Evolutionary conservation across 2,329 filamentous ascomycete species (phyloP), one percentile per base, ranked within the genome.

Genomic region (Colletotrichum lupini): DNA sequence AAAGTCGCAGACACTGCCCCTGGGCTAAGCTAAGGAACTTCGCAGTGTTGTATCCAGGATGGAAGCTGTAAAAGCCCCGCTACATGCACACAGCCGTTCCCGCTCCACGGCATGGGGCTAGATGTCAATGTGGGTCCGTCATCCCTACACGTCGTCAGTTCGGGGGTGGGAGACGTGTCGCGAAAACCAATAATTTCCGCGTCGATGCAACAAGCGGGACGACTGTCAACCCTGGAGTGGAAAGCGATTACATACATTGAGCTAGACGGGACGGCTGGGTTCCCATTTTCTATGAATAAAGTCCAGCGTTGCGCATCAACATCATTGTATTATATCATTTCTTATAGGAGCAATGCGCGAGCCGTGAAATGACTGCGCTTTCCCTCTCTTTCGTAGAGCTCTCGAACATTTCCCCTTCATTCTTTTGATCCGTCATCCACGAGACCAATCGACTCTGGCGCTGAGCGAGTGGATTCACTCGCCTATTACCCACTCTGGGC

Each of bases 301-400:
- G 22, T 46, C 37, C 37, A 30, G 28, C 49, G 55, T 57, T 49
- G 63, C 56, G 58, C 65, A 62, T 52, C 58, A 30, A 30, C 68
- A 37, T 49, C 52, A 24, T 22, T 52, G 11, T 30, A n/a, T 22
- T 30, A n/a, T 22, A n/a, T 9, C 8, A 19, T 11, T 49, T 11
- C 5, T 7, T 32, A 22, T 5, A 16, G 46, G 42, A 59, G 66
- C 66, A 37, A 70, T 72, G 66, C 53, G 32, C 42, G 55, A 64
- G 24, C 42, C 32, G 30, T 64, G 32, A 73, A 46, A 69, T 64
- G 66, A 73, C 46, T 56, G 53, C 59, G 70, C 66, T 37, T 67
- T 52, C 42, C 55, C 53, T 57, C 59, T 37, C 55, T 64, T 52
- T 26, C 35, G 37, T 55, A 35, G 22, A 56, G 19, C 26, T 26